Percentiles rank a stretch among this genome's conserved stretches.
phyloP scores from a whole-genome alignment of 257 asterid species.

The Fraxinus cuspidata region DNA sequence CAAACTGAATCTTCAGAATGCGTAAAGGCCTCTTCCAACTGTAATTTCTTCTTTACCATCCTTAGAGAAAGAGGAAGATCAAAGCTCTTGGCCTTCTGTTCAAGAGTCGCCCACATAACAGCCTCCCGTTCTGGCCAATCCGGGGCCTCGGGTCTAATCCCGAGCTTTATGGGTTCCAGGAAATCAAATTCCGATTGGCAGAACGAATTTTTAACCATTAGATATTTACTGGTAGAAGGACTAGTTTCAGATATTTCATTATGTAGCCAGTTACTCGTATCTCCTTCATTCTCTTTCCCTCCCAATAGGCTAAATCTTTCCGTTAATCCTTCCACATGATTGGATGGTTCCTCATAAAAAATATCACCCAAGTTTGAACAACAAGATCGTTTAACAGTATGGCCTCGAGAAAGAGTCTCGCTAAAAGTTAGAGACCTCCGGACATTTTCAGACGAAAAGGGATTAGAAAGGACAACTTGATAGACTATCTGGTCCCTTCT shows the following conservation, averaged over 20 bases:
- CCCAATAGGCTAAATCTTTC: conserved; percentile 18
- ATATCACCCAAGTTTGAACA: conserved; percentile 45
- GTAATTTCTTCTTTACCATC: conserved; percentile 74
- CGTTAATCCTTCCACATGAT: conserved; percentile 27
- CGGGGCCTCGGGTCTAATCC: conserved; percentile 73
- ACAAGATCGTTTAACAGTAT: conserved; percentile 35
- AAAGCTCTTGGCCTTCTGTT: conserved; percentile 70
- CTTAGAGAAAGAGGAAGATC: conserved; percentile 78
- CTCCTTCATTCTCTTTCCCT: conserved; percentile 22
- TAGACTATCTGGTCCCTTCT: conserved; percentile 23
- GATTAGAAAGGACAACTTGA: conserved; percentile 27
- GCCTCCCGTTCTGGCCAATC: conserved; percentile 70
- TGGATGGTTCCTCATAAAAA: conserved; percentile 27
- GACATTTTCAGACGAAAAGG: conserved; percentile 17
- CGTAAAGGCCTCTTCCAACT: conserved; percentile 34
- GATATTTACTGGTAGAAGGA: conserved; percentile 19
- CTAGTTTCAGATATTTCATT: conserved; percentile 34
- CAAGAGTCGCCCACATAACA: conserved; percentile 45
- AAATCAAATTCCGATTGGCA: conserved; percentile 51
- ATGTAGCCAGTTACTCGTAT: conserved; percentile 25
- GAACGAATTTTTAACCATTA: conserved; percentile 34
- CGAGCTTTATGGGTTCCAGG: conserved; percentile 81
- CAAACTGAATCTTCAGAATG: conserved; percentile 34
- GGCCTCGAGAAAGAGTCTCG: conserved; percentile 28
- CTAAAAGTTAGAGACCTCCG: conserved; percentile 21